Percentiles rank a stretch among this genome's conserved stretches.
Evolutionary conservation across 208 protist species (phyloP).

Genomic region (Leishmania lainsoni): DNA sequence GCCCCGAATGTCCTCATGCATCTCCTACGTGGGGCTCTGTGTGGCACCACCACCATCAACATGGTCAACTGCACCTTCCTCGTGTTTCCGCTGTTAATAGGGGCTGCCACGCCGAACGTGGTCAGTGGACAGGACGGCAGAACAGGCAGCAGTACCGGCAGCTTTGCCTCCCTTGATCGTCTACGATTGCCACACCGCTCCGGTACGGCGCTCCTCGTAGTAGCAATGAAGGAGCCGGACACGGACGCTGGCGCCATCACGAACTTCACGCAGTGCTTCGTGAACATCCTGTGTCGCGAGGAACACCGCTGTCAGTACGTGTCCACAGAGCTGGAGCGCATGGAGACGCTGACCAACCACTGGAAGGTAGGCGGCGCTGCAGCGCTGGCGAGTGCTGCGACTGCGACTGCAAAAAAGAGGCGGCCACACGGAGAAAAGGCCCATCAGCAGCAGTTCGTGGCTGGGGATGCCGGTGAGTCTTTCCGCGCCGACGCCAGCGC

Average conservation of each 20-base stretch:
- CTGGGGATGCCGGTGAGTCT: background rate
- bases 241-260: slow-evolving; percentile 56
- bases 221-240: slow-evolving; percentile 74
- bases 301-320: slow-evolving; percentile 66
- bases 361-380: slow-evolving; percentile 34
- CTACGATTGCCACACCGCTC: slow-evolving; percentile 12
- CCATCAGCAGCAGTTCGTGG: background rate
- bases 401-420: background rate
- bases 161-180: slow-evolving; percentile 12
- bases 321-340: slow-evolving; percentile 45
- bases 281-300: slow-evolving; percentile 83
- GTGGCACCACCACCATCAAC: slow-evolving; percentile 68
- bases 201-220: slow-evolving; percentile 54
- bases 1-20: slow-evolving; percentile 61
- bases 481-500: background rate
- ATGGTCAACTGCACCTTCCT: slow-evolving; percentile 78
- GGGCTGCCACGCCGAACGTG: background rate
- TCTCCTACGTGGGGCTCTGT: slow-evolving; percentile 57
- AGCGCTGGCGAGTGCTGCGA: slow-evolving; percentile 27
- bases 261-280: slow-evolving; percentile 81
- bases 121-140: background rate
- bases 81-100: slow-evolving; percentile 51
- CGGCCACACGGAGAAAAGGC: background rate
- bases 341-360: slow-evolving; percentile 48
- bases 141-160: slow-evolving; percentile 3